Evolutionary conservation across 768 basidiomycete species (phyloP), one percentile per base, ranked within the genome.

Genomic region (Mrakia blollopis): DNA sequence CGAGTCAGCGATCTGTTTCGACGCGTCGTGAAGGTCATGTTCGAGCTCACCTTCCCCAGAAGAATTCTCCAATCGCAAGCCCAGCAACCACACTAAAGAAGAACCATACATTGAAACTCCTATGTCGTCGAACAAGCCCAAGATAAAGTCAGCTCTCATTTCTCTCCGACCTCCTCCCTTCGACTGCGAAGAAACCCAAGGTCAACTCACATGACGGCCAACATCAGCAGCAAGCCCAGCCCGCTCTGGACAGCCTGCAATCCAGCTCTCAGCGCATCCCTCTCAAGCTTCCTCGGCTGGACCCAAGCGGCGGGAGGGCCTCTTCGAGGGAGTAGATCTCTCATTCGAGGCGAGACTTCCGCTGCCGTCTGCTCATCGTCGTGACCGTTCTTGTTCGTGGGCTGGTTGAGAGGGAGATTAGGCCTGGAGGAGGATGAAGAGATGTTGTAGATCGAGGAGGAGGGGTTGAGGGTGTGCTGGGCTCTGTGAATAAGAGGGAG

Each of bases 41-140:
- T 28, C 54, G 28, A 30, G 25, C 65, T 68, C 37, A 68, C 65
- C 65, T 68, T 39, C 65, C 65, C 18, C 35, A 68, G 25, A 39
- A 35, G 25, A 68, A 68, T 23, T 68, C 65, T 6, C 65, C 65
- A 7, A 68, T 35, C 8, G 65, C 65, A 13, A 68, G 65, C 9
- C 65, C 65, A 10, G 32, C 65, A 18, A 68, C 65, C 23, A 68
- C 65, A 7, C 35, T 39, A 39, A 68, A 23, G 18, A 68, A 37
- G 39, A 68, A 68, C 35, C 35, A 68, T 5, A 41, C 39, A 23
- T 68, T 68, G 65, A 68, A 68, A 23, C 37, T 68, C 65, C 65
- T 68, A 23, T 39, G 25, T 5, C 18, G 37, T 18, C 25, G 25
- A 68, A 16, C 16, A 39, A 41, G 21, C n/a, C n/a, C n/a, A 16